Evolutionary conservation across 352 stramenopile species (phyloP), one percentile per base, ranked within the genome.

Genomic region (Phytophthora parvispora): DNA sequence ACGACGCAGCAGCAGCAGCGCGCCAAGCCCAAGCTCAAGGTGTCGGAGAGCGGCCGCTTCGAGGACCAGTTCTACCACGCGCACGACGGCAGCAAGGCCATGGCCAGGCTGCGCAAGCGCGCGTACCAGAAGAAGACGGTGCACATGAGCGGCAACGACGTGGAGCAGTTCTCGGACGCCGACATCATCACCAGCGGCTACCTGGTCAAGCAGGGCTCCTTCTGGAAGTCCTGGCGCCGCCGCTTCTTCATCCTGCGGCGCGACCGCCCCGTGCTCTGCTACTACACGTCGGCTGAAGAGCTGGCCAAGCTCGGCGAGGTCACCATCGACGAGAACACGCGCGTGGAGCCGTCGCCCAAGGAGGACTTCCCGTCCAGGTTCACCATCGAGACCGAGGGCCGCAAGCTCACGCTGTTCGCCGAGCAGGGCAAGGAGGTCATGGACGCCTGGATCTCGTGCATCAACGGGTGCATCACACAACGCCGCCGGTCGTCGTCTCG

Each of bases 61-160:
- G 82, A 97, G 36, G 89, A 97, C 65, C 89, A 97, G 68, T 97
- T 93, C 65, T 94, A 95, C 60, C 87, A 94, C 62, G 84, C 89
- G 22, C 85, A 91, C 28, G 85, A 94, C 53, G 87, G 78, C 25
- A 95, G 87, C 55, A 90, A 89, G 31, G 75, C 89, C 25, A 92
- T 95, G 78, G 89, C 86, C 1, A 77, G 92, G 49, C 75, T 97
- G 36, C 93, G 91, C 67, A 92, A 89, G 69, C 87, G 89, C 53
- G 67, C 83, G 28, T 87, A 92, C 47, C 60, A 90, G 55, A 92
- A 94, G 57, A 87, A 87, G 60, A 88, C 74, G 24, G 77, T 90
- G 48, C 87, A 93, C 55, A 86, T 90, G 59, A 94, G 87, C 34
- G 81, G 81, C 42, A 89, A 89, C 25, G 86, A 94, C 47, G 84